These are phyloP conservation scores for Phalaenopsis equestris DNA, from an alignment of 106 monocot species.

Conservation along the genomic window DNA sequence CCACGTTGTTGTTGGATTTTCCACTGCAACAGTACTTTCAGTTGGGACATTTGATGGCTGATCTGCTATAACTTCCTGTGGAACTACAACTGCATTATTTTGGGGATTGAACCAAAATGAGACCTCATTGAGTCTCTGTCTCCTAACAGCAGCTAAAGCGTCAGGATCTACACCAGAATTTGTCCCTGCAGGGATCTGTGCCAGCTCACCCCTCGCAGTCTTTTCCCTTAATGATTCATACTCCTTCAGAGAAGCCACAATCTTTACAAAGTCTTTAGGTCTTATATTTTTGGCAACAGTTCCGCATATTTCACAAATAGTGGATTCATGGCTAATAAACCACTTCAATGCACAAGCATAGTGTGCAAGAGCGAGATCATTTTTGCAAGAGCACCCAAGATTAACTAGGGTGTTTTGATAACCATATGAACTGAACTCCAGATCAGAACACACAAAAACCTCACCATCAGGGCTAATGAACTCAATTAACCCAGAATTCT, in stretches of 20 bases:
- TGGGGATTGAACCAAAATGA: slow-evolving; percentile 84
- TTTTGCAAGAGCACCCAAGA: slow-evolving; percentile 94
- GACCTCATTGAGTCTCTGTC: slow-evolving; percentile 92
- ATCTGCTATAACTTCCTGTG: slow-evolving; percentile 32
- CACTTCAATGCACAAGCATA: slow-evolving; percentile 98
- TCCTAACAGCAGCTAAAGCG: slow-evolving; percentile 73
- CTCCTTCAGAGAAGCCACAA: slow-evolving; percentile 61
- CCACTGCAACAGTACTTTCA: slow-evolving; percentile 33
- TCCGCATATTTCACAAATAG: slow-evolving; percentile 92
- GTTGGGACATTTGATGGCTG: slow-evolving; percentile 22
- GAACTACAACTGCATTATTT: slow-evolving; percentile 27
- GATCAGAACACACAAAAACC: slow-evolving; percentile 69
- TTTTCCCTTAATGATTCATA: slow-evolving; percentile 67
- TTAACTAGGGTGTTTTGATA: slow-evolving; percentile 47
- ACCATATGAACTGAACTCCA: slow-evolving; percentile 59
- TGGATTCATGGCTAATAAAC: slow-evolving; percentile 93
- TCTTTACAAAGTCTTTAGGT: slow-evolving; percentile 60
- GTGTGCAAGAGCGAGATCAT: slow-evolving; percentile 86
- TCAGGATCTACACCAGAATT: slow-evolving; percentile 65
- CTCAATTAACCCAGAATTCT: slow-evolving; percentile 37
- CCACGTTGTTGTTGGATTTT: slow-evolving; percentile 37
- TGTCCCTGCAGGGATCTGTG: slow-evolving; percentile 18
- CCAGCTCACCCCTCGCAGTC: slow-evolving; percentile 43
- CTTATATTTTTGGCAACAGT: slow-evolving; percentile 54
- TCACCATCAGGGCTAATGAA: slow-evolving; percentile 87